phyloP scores from a whole-genome alignment of 768 basidiomycete species.

The Lentinula boryana region DNA sequence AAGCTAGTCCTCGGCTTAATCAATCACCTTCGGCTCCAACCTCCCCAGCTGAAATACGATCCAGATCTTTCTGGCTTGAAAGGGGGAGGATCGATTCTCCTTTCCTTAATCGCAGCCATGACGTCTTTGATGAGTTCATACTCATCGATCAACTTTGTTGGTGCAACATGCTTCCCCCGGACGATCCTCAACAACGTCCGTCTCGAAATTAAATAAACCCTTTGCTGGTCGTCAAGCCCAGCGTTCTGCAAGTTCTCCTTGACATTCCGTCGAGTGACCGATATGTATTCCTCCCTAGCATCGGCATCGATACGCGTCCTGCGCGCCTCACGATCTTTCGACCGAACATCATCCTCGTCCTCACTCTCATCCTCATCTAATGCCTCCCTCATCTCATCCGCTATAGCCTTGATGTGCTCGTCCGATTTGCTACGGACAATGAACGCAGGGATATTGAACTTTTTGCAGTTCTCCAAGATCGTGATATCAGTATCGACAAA shows the following conservation, averaged over 20 bases:
- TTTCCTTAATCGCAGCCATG: background rate
- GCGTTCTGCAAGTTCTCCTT: background rate
- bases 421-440: conserved; percentile 32
- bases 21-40: too few relatives aligned
- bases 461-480: conserved; percentile 23
- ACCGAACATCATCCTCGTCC: conserved; percentile 1
- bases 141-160: background rate
- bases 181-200: background rate
- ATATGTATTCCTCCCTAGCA: background rate
- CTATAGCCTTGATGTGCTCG: conserved; percentile 2
- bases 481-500: conserved; percentile 27
- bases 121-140: background rate
- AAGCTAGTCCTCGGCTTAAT: too few relatives aligned
- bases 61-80: too few relatives aligned
- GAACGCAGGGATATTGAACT: conserved; percentile 25
- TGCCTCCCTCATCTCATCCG: background rate
- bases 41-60: too few relatives aligned
- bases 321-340: background rate
- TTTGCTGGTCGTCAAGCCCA: background rate
- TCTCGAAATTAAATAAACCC: background rate
- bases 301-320: background rate
- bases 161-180: background rate
- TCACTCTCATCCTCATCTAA: conserved; percentile 1
- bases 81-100: background rate
- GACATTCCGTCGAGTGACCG: background rate